Base-by-base conservation (phyloP, 768 basidiomycete genomes). In the Mycena venus region DNA sequence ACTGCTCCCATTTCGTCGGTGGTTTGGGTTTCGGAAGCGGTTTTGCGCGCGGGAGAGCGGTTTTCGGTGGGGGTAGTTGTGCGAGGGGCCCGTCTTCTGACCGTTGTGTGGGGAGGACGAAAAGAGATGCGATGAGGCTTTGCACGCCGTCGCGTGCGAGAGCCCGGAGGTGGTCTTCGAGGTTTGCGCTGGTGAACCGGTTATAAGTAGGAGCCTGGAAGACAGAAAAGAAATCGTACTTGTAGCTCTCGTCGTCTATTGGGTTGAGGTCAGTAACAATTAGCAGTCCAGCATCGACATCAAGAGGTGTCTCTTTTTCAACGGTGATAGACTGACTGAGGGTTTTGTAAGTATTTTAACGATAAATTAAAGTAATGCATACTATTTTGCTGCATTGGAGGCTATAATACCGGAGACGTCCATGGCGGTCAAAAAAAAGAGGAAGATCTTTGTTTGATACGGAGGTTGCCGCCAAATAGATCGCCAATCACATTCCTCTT, bases 1-100 rank as follows among this genome's bases (percentile, higher is more conserved):
- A 99, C 68, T 91, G 88, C 86, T 99, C 96, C 98, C 98, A 99
- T 83, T 98, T 99, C 9, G 98, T 99, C 38, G 89, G 91, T 11
- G 94, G 93, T 84, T 98, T 98, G 3, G 95, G 94, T 79, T 96
- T 97, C 0, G 97, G 98, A 3, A 99, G 87, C 0, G 95, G 96
- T 82, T 99, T 99, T 34, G 96, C 90, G 27, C 98, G 91, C 0
- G 98, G 98, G 1, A 99, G 90, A 58, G 87, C 86, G 31, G 94
- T 95, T 2, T 88, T 90, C 3, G 95, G 94, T 1, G 91, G 80
- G 0, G 98, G 97, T 4, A 98, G 93, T 68, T 91, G 88, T 1
- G 94, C 95, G 60, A 96, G 87, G 0, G 96, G 96, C 1, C 97
- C 97, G 73, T 96, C 94, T 23, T 89, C 86, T 15, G 95, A 94